phyloP scores from a whole-genome alignment of 345 rosid genomes.

The Erodium maritimum region DNA sequence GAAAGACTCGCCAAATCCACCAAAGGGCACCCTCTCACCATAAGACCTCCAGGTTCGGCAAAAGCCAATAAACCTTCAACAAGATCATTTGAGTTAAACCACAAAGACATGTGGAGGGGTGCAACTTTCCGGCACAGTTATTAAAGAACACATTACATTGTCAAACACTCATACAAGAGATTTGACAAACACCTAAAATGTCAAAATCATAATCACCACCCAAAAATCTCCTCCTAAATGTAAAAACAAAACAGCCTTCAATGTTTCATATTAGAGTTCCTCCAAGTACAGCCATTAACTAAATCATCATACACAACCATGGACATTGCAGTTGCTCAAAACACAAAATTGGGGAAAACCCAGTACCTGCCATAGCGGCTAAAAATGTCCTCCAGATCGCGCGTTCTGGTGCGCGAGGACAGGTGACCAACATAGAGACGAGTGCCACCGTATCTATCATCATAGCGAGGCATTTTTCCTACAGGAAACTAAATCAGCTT shows the following conservation, averaged over 20 bases:
- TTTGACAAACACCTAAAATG: slow-evolving; percentile 4
- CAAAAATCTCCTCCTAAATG: not conserved
- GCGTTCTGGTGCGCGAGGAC: slow-evolving; percentile 50
- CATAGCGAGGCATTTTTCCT: slow-evolving; percentile 58
- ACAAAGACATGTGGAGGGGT: slow-evolving; percentile 29
- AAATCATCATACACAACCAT: not conserved
- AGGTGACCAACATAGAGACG: slow-evolving; percentile 74
- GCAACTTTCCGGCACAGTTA: slow-evolving; percentile 34
- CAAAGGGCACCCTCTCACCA: slow-evolving; percentile 93
- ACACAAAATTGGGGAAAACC: not conserved
- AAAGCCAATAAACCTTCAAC: slow-evolving; percentile 95
- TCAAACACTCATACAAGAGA: slow-evolving; percentile 20
- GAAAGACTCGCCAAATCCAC: slow-evolving; percentile 85
- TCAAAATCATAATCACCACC: not conserved
- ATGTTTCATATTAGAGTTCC: too few relatives aligned
- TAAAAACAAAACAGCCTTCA: too few relatives aligned
- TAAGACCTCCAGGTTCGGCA: slow-evolving; percentile 82
- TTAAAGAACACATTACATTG: slow-evolving; percentile 16
- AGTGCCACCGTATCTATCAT: slow-evolving; percentile 51
- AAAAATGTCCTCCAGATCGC: slow-evolving; percentile 61
- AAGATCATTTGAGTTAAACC: slow-evolving; percentile 86
- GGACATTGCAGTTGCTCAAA: not conserved
- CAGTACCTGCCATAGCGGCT: slow-evolving; percentile 67
- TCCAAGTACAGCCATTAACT: not conserved
- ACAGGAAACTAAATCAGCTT: not conserved